Evolutionary conservation across 495 filamentous ascomycete genomes (phyloP).

Genomic region (Aspergillus olivimuriae): DNA sequence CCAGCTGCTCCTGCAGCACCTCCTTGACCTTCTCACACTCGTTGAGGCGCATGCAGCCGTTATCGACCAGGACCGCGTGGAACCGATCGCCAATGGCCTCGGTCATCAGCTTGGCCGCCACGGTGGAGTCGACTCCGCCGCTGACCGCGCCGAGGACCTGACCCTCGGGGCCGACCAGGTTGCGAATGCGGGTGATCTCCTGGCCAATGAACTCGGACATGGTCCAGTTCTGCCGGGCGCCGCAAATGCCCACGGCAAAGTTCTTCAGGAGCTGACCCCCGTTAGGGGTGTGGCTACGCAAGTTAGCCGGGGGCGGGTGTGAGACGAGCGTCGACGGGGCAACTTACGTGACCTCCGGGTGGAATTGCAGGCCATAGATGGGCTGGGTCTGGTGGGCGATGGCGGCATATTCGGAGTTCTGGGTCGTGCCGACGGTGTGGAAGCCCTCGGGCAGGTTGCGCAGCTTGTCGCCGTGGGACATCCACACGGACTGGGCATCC

Average conservation of each 20-base stretch:
- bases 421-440: conserved; percentile 62
- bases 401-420: conserved; percentile 71
- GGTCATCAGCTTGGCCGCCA: conserved; percentile 77
- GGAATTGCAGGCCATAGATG: conserved; percentile 68
- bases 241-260: conserved; percentile 77
- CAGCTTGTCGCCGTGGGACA: conserved; percentile 87
- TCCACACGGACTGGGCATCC: conserved; percentile 65
- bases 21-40: conserved; percentile 77
- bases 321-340: not conserved
- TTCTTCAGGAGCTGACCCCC: conserved; percentile 66
- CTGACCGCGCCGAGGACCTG: conserved; percentile 83
- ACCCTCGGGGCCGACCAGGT: conserved; percentile 68
- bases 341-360: conserved; percentile 67
- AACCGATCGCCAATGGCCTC: conserved; percentile 81
- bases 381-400: conserved; percentile 69
- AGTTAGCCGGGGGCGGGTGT: too few species aligned
- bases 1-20: conserved; percentile 66
- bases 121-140: conserved; percentile 91
- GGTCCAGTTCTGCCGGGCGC: conserved; percentile 66
- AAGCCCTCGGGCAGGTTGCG: conserved; percentile 64
- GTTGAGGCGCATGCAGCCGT: conserved; percentile 78
- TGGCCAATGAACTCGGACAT: conserved; percentile 76
- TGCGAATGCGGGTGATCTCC: conserved; percentile 69
- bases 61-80: conserved; percentile 84
- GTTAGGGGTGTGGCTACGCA: conserved; percentile 44